A percentile compares a stretch with the other conserved stretches of the same genome.
phyloP scores from a whole-genome alignment of 2,329 filamentous ascomycete species.

The Allantophomopsis lycopodina region DNA sequence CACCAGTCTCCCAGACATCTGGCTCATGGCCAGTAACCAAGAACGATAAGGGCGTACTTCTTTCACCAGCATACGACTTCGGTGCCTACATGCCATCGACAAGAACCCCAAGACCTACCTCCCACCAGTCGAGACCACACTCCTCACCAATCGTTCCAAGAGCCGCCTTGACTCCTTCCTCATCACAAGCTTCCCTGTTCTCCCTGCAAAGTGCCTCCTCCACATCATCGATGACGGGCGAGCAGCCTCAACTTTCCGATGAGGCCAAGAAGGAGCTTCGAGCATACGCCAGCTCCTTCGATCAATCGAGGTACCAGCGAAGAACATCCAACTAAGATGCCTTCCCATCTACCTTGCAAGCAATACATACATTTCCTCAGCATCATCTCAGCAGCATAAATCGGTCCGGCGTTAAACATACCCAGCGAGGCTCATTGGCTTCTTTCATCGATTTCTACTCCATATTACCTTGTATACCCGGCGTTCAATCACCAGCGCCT shows the following conservation, averaged over 20 bases:
- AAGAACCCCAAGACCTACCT: conserved; percentile 7
- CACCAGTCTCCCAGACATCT: conserved; percentile 33
- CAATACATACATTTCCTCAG: background rate
- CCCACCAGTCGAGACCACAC: conserved; percentile 21
- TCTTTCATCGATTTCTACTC: too few relatives aligned
- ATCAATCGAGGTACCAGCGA: conserved; percentile 36
- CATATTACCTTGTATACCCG: too few relatives aligned
- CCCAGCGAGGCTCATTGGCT: too few relatives aligned
- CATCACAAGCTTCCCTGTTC: conserved; percentile 72
- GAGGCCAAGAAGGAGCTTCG: conserved; percentile 68
- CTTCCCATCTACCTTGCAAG: background rate
- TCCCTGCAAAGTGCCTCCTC: conserved; percentile 57
- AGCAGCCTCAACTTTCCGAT: conserved; percentile 49
- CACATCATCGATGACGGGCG: conserved; percentile 24
- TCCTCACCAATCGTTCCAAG: conserved; percentile 24
- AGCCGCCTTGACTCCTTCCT: conserved; percentile 51
- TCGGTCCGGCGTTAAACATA: too few relatives aligned
- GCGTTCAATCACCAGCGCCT: too few relatives aligned
- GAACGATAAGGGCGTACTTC: conserved; percentile 43
- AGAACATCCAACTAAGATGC: conserved; percentile 16
- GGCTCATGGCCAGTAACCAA: conserved; percentile 36
- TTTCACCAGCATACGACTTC: conserved; percentile 67
- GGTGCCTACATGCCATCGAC: conserved; percentile 39
- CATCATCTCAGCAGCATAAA: background rate
- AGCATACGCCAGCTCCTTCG: conserved; percentile 80